These are phyloP conservation scores for Coemansia sp. DNA, from an alignment of 192 early-diverging fungal species.

Conservation along the genomic window DNA sequence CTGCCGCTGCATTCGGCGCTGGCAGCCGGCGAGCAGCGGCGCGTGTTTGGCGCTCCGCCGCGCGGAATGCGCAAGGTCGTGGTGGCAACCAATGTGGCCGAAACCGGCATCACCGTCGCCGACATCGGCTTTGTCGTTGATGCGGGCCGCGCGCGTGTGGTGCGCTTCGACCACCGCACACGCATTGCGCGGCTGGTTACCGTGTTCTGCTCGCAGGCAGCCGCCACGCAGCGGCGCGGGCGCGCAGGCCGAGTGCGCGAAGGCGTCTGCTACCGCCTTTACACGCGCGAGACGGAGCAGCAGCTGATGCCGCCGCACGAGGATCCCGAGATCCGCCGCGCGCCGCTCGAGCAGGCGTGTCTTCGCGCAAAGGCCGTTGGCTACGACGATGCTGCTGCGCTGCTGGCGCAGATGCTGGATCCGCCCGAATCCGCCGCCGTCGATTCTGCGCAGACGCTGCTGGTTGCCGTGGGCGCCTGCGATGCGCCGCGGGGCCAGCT, in stretches of 20 bases:
- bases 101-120: constrained; percentile 65
- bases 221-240: constrained; percentile 69
- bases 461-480: constrained; percentile 66
- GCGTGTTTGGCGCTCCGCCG: constrained; percentile 51
- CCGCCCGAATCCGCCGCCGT: constrained; percentile 64
- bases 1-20: constrained; percentile 66
- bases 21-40: constrained; percentile 56
- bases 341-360: constrained; percentile 84
- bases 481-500: constrained; percentile 49
- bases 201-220: constrained; percentile 57
- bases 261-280: constrained; percentile 78
- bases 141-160: constrained; percentile 66
- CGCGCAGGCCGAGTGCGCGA: constrained; percentile 79
- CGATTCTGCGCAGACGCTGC: constrained; percentile 58
- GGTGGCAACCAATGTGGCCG: constrained; percentile 88
- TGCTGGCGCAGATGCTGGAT: constrained; percentile 64
- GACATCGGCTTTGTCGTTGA: constrained; percentile 74
- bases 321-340: constrained; percentile 75
- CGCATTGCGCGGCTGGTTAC: constrained; percentile 64
- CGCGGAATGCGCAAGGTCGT: constrained; percentile 74
- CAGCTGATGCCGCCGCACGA: constrained; percentile 61
- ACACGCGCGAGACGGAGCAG: constrained; percentile 53
- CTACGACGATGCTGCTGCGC: constrained; percentile 56
- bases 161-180: constrained; percentile 55
- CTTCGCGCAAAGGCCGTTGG: constrained; percentile 69